These are phyloP conservation scores for Xylariaceae sp. DNA, from an alignment of 2,329 filamentous ascomycete species.

Conservation along the genomic window DNA sequence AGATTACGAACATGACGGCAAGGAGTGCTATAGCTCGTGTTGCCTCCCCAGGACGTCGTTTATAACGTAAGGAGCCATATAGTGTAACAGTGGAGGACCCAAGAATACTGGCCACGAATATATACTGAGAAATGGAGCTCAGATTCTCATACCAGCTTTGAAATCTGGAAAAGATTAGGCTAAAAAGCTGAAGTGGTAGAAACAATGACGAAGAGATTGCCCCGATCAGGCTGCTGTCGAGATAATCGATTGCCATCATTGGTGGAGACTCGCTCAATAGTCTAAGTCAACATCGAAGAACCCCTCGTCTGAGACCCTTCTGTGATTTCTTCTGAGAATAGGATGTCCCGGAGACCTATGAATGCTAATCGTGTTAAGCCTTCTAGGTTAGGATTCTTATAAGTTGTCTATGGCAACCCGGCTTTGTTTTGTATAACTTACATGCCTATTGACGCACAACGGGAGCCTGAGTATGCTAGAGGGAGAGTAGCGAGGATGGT, in stretches of 20 bases:
- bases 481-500: too few relatives aligned
- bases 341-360: too few relatives aligned
- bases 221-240: constrained; percentile 8
- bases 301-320: too few relatives aligned
- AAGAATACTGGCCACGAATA: constrained; percentile 31
- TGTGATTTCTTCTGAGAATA: too few relatives aligned
- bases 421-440: too few relatives aligned
- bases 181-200: constrained; percentile 19
- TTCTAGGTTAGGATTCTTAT: too few relatives aligned
- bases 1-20: constrained; percentile 16
- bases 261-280: constrained; percentile 2
- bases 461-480: too few relatives aligned
- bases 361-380: too few relatives aligned
- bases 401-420: too few relatives aligned
- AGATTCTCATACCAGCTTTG: constrained; percentile 29
- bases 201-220: constrained; percentile 20
- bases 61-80: constrained; percentile 21
- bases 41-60: constrained; percentile 14
- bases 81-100: constrained; percentile 26
- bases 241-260: constrained; percentile 1
- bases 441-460: too few relatives aligned
- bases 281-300: background rate
- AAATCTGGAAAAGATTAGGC: constrained; percentile 21
- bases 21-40: constrained; percentile 14
- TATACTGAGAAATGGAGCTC: constrained; percentile 26